phyloP scores from a whole-genome alignment of 352 stramenopile species.

The Phytophthora multivora region DNA sequence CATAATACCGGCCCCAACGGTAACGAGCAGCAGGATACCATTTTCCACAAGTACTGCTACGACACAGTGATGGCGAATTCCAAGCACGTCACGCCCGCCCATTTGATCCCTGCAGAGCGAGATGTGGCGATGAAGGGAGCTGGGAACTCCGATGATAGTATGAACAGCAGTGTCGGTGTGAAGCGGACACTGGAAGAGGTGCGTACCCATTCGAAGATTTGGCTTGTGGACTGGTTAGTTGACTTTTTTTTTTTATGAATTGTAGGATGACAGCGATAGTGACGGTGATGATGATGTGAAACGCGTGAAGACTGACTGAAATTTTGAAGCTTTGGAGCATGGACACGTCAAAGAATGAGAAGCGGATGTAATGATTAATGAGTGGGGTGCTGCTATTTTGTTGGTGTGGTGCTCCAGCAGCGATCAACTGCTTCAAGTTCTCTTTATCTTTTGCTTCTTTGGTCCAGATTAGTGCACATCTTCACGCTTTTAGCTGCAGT shows the following conservation, averaged over 20 bases:
- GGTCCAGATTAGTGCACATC: constrained; percentile 10
- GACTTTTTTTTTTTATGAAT: constrained; percentile 15
- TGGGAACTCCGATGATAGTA: constrained; percentile 24
- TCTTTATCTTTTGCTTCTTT: constrained; percentile 26
- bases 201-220: constrained; percentile 22
- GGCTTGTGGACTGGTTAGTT: neutral
- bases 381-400: constrained; percentile 37
- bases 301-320: constrained; percentile 61
- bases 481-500: neutral
- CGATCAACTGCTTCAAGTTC: constrained; percentile 31
- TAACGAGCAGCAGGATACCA: constrained; percentile 60
- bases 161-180: constrained; percentile 27
- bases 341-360: constrained; percentile 23
- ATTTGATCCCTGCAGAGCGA: constrained; percentile 64
- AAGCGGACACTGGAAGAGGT: constrained; percentile 65
- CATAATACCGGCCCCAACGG: constrained; percentile 47
- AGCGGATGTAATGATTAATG: constrained; percentile 39
- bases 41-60: constrained; percentile 92
- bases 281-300: constrained; percentile 74
- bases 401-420: constrained; percentile 29
- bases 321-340: constrained; percentile 19
- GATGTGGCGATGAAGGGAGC: constrained; percentile 30
- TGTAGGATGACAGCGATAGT: constrained; percentile 66
- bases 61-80: constrained; percentile 85
- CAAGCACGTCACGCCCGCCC: constrained; percentile 73